Evolutionary conservation across 1,139 yeast species (phyloP), one percentile per base, ranked within the genome.

Genomic region (Pichia sp.): DNA sequence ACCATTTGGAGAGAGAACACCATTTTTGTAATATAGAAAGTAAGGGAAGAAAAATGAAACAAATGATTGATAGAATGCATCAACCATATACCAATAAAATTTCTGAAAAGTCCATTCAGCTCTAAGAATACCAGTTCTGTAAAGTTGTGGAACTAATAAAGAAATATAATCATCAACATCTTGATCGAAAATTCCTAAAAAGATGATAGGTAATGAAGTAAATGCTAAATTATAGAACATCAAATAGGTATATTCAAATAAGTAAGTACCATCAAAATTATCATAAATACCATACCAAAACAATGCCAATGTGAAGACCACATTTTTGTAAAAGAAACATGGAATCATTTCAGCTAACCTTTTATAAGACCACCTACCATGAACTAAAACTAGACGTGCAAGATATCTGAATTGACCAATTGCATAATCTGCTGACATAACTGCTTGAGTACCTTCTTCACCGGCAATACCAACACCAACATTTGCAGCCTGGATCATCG

Each of bases 391-490:
- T 51, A 91, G 68, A 52, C 89, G 73, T 0, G 86, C 74, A 58
- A 91, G 62, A 58, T 74, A 91, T 56, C 97, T 71, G 66, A 91
- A 91, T 61, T 91, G 97, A 12, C 96, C 98, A 60, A 91, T 69
- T 3, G 96, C 97, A 64, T 88, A 91, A 67, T 91, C 98, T 0
- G 96, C 84, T 8, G 95, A 83, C 98, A 91, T 91, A 10, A 81
- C 97, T 12, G 98, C 98, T 61, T 89, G 97, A 38, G 97, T 72
- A 52, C 98, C 98, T 69, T 91, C 98, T 64, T 86, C 95, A 61
- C 98, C 98, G 36, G 96, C 95, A 54, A 91, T 91, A 63, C 98
- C 98, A 37, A 91, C 93, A 53, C 98, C 98, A 26, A 91, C 93
- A 64, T 91, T 93, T 1, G 98, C 98, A 30, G 95, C 88, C 61